Evolutionary conservation across 306 rosid genomes (phyloP), one percentile per base, ranked within the genome.

Genomic region (Delonix regia): DNA sequence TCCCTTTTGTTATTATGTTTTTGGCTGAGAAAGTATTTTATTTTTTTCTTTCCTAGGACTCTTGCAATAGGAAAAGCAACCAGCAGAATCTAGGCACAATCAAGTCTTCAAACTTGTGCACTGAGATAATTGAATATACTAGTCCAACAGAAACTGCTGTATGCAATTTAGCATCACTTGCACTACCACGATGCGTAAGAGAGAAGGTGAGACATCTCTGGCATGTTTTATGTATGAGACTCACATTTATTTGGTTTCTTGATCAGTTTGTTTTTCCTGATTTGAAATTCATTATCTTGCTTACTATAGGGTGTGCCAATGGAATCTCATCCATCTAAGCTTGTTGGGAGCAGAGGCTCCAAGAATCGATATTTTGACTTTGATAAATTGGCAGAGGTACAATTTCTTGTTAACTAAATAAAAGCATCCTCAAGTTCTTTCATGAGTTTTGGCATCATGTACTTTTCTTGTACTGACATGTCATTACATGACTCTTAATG

Each of bases 251-350:
- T 81, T 68, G 34, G 49, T 81, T 77, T 81, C 13, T 60, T 1
- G 25, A 9, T 3, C 59, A 22, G 47, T 51, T 47, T n/a, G 67
- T 73, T 82, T 19, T 51, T 74, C 36, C 42, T 75, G 64, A 68
- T 82, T 25, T 60, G 75, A 6, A 71, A 48, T 70, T 45, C 19
- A 15, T 57, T 64, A 52, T 81, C 53, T 61, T 78, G 21, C 47
- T 6, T 47, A 18, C 21, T 55, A 2, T 55, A 93, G 99, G 92
- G 89, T 9, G 90, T 96, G 71, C 93, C 94, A 6, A 67, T 88
- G 75, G 99, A 96, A 73, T 90, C 97, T 15, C 97, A 96, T 85
- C 93, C 97, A 47, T 88, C 98, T 44, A 96, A 96, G 90, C 89
- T 91, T 84, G 99, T 90, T 70, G 99, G 99, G 4, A 96, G 99